Evolutionary conservation across 306 rosid genomes (phyloP), one percentile per base, ranked within the genome.

Genomic region (Nissolia schottii): DNA sequence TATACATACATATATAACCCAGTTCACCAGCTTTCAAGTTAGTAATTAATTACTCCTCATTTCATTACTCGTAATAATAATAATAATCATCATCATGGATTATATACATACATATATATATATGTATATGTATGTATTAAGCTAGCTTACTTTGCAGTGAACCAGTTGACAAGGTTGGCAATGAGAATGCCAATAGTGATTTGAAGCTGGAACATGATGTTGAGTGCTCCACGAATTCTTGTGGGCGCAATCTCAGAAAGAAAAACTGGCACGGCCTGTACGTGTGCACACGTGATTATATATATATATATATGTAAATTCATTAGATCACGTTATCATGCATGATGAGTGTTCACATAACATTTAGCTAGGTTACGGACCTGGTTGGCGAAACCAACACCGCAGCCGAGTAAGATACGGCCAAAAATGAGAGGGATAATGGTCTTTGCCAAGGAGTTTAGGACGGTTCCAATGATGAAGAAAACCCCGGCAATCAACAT

Each of bases 361-460:
- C n/a, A n/a, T n/a, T 32, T 0, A 32, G 7, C 7, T 3, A 32
- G 9, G 2, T 5, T 41, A 56, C 28, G 55, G 2, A 87, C 90
- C 87, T 88, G 96, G 67, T 88, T 86, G 35, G 87, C 93, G 15
- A 90, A 93, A 40, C 96, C 98, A 57, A 93, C 98, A 1, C 96
- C 96, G 19, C 86, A 87, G 13, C 96, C 98, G 14, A 93, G 89
- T 2, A 71, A 35, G 54, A 92, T 41, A 48, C 96, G 79, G 4
- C 96, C 96, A 0, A 65, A 0, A 41, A 93, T 93, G 64, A 93
- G 88, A 79, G 85, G 64, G 9, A 16, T 1, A 19, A 92, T 79
- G 55, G 46, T 67, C 2, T n/a, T 19, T 3, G 86, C 93, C 0
- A 85, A 59, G 0, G 88, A 80, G 9, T 83, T 90, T 14, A 88